Evolutionary conservation across 2,329 filamentous ascomycete genomes (phyloP).

Genomic region (Penicillium sclerotiorum): DNA sequence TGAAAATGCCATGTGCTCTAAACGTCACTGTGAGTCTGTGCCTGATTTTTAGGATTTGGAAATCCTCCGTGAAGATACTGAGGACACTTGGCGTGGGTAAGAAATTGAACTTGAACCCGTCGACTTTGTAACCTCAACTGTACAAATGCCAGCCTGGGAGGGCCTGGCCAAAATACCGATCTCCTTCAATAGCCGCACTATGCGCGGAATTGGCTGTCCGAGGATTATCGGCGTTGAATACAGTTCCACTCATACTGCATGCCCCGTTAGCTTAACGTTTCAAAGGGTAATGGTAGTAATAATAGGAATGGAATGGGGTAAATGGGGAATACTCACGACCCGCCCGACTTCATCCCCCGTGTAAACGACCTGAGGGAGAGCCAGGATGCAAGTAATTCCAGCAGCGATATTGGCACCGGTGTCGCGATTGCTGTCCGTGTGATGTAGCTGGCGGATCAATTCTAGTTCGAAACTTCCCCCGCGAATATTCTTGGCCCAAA

Average conservation of each 20-base stretch:
- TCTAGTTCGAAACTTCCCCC: constrained; percentile 74
- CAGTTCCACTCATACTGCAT: constrained; percentile 61
- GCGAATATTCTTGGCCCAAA: constrained; percentile 61
- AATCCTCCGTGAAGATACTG: neutral
- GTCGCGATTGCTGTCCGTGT: constrained; percentile 70
- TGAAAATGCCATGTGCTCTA: constrained; percentile 1
- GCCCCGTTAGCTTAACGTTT: constrained; percentile 17
- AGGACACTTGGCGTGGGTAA: no score
- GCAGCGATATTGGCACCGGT: constrained; percentile 59
- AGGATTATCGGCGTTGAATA: constrained; percentile 50
- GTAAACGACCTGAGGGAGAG: constrained; percentile 82
- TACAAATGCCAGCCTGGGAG: no score
- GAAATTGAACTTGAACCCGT: no score
- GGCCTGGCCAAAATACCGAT: neutral
- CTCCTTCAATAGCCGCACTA: constrained; percentile 11
- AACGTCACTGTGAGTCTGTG: no score
- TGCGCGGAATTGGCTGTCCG: neutral
- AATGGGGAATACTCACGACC: constrained; percentile 65
- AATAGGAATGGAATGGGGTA: no score
- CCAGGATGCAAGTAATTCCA: constrained; percentile 81
- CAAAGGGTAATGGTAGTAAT: no score
- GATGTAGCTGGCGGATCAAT: constrained; percentile 78
- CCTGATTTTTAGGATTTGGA: no score
- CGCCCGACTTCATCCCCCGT: constrained; percentile 91
- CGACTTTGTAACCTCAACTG: no score